Percentiles rank a stretch among this genome's conserved stretches.
Conservation (phyloP, 345 rosid species). For the Reutealis trisperma region DNA sequence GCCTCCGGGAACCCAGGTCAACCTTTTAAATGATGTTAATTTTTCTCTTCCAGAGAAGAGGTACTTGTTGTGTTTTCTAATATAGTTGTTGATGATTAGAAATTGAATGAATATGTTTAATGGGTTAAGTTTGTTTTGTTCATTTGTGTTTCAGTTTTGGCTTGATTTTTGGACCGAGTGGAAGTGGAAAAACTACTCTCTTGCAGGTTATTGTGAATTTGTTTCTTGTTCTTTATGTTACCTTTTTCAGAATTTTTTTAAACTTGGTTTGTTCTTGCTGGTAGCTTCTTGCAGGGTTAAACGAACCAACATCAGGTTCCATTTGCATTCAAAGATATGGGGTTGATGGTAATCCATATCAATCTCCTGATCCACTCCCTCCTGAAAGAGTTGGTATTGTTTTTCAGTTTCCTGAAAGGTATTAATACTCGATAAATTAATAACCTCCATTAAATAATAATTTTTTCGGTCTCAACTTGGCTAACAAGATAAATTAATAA, state of each 20-base stretch:
- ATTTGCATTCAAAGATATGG: slow-evolving; percentile 67
- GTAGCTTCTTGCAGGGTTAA: slow-evolving; percentile 91
- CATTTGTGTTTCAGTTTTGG: slow-evolving; percentile 64
- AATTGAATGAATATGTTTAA: neutral
- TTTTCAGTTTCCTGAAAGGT: slow-evolving; percentile 98
- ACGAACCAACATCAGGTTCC: slow-evolving; percentile 85
- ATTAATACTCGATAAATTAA: too few relatives aligned
- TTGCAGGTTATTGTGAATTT: slow-evolving; percentile 55
- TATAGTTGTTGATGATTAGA: neutral
- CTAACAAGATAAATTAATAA: too few relatives aligned
- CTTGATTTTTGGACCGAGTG: slow-evolving; percentile 91
- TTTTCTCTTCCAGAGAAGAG: slow-evolving; percentile 79
- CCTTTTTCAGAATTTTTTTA: neutral
- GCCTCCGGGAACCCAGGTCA: slow-evolving; percentile 79
- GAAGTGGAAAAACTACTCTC: slow-evolving; percentile 95
- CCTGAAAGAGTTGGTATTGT: slow-evolving; percentile 87
- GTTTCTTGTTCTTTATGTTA: slow-evolving; percentile 1
- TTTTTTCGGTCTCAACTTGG: too few relatives aligned
- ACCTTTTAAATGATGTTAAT: slow-evolving; percentile 68
- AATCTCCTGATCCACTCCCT: slow-evolving; percentile 43
- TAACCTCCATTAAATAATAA: too few relatives aligned
- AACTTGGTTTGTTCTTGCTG: neutral
- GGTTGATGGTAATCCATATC: slow-evolving; percentile 51
- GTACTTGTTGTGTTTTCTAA: slow-evolving; percentile 30
- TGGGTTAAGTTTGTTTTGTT: neutral